Evolutionary conservation across 345 rosid genomes (phyloP), one percentile per base, ranked within the genome.

Genomic region (Boechera retrofracta): DNA sequence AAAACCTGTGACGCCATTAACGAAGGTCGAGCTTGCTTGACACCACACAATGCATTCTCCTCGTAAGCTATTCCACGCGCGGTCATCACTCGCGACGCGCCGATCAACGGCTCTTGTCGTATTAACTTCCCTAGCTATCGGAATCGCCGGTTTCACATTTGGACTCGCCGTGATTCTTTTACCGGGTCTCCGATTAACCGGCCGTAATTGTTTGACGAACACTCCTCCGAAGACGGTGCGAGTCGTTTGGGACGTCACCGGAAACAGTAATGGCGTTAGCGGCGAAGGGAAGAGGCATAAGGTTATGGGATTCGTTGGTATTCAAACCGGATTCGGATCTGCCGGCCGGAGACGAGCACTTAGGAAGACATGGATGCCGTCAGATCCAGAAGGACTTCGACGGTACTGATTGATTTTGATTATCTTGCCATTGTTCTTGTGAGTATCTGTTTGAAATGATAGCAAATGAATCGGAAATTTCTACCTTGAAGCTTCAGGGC

Each of bases 241-340:
- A 31, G 91, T 92, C 47, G 74, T 73, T 45, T 89, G 91, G 95
- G 88, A 82, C 39, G 73, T 70, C 7, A 70, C 51, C 6, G 80
- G 71, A 16, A 51, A 59, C 39, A 33, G 41, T 57, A 58, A 75
- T 21, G 72, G 32, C 5, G 54, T 10, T 51, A 48, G 38, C 53
- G 53, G 49, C 10, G 84, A 47, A 39, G 51, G 21, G 60, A 81
- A 81, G 72, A 86, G 97, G 74, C 92, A 72, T 59, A 85, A 86
- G 81, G 96, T 92, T 13, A 87, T 88, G 93, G 93, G 87, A 4
- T 90, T 92, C 59, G 95, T 89, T 6, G 97, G 97, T 51, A 89
- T 91, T 65, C 93, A 89, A 75, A 91, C 97, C 13, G 95, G 96
- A 32, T 92, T 89, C 44, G 83, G 79, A 24, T 88, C 96, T 0